Conservation (phyloP, 2,329 filamentous ascomycete genomes). For the Fusarium torreyae region DNA sequence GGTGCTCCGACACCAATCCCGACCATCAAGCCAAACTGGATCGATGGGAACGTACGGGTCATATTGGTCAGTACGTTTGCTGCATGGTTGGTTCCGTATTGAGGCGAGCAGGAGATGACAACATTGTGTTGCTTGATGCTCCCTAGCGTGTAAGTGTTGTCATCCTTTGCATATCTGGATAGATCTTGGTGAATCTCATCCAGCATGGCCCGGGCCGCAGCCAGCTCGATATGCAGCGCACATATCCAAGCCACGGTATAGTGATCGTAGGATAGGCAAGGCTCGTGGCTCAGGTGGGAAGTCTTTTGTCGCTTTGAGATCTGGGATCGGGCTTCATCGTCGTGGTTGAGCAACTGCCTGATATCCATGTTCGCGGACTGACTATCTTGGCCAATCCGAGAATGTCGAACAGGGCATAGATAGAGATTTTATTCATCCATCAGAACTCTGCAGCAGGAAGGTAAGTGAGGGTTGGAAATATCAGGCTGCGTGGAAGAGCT, state of each 20-base stretch:
- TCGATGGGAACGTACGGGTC: not conserved
- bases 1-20: not conserved
- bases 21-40: not conserved
- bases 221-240: constrained; percentile 47
- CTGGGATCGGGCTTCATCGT: not conserved
- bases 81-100: constrained; percentile 33
- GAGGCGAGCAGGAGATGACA: constrained; percentile 46
- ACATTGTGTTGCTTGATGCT: constrained; percentile 46
- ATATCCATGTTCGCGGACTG: not conserved
- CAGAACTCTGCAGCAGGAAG: too few species aligned
- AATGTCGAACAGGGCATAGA: too few species aligned
- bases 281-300: not conserved
- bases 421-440: too few species aligned
- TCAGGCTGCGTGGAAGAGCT: too few species aligned
- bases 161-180: constrained; percentile 30
- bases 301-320: constrained; percentile 13
- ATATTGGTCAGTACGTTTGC: not conserved
- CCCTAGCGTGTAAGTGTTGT: constrained; percentile 46
- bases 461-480: too few species aligned
- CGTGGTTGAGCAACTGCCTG: too few species aligned
- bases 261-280: not conserved
- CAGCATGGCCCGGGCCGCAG: constrained; percentile 48
- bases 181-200: constrained; percentile 44
- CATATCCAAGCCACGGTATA: constrained; percentile 55
- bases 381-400: too few species aligned